These are phyloP conservation scores for Letharia columbiana DNA, from an alignment of 495 filamentous ascomycete genomes.

Conservation along the genomic window DNA sequence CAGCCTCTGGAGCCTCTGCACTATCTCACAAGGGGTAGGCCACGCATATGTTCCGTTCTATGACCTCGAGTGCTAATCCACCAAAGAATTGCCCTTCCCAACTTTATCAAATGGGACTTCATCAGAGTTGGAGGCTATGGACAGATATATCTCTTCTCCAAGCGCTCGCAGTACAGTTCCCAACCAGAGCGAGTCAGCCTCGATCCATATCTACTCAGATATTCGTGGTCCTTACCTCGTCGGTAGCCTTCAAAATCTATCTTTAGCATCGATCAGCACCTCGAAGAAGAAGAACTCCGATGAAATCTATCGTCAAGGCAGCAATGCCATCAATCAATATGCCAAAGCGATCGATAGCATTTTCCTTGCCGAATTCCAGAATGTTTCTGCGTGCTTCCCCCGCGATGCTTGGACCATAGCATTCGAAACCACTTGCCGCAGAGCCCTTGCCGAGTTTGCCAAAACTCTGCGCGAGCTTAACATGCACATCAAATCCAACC, in stretches of 20 bases:
- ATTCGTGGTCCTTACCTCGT: slow-evolving; percentile 77
- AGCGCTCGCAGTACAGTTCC: slow-evolving; percentile 40
- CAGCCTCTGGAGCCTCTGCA: slow-evolving; percentile 78
- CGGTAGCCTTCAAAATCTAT: slow-evolving; percentile 70
- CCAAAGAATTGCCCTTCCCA: slow-evolving; percentile 57
- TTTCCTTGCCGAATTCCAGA: slow-evolving; percentile 80
- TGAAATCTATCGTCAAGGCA: slow-evolving; percentile 73
- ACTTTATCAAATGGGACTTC: slow-evolving; percentile 48
- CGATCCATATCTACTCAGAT: slow-evolving; percentile 74
- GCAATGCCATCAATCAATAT: slow-evolving; percentile 87
- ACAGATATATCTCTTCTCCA: slow-evolving; percentile 47
- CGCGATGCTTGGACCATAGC: slow-evolving; percentile 74
- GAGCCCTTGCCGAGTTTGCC: slow-evolving; percentile 68
- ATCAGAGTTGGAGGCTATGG: slow-evolving; percentile 50
- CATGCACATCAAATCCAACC: slow-evolving; percentile 72
- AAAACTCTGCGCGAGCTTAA: slow-evolving; percentile 86
- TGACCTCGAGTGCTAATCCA: slow-evolving; percentile 18
- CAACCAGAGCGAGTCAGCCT: slow-evolving; percentile 45
- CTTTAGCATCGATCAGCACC: slow-evolving; percentile 79
- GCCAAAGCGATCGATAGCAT: slow-evolving; percentile 78
- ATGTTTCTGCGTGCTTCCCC: slow-evolving; percentile 72
- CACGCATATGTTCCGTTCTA: slow-evolving; percentile 30
- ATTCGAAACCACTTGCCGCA: slow-evolving; percentile 66
- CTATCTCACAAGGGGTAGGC: slow-evolving; percentile 79
- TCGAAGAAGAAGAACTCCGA: slow-evolving; percentile 71